Percentiles rank a stretch among this genome's conserved stretches.
Conservation (phyloP, 768 basidiomycete genomes). For the Trametes meyenii region DNA sequence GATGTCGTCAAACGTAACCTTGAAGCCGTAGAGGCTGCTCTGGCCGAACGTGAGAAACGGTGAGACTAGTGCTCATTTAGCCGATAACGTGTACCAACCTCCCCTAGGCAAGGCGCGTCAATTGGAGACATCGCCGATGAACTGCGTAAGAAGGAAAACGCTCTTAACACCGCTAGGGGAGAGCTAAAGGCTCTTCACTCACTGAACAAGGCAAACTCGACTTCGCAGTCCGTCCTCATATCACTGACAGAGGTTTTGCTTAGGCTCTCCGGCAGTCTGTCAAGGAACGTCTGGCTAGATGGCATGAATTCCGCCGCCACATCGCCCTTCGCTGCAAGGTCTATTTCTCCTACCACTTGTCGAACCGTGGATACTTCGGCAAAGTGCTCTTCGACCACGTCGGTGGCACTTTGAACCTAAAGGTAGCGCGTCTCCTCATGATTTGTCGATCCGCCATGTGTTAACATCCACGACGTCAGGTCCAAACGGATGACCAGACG, state of each 20-base stretch:
- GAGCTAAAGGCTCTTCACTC: slow-evolving; percentile 65
- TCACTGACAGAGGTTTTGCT: not conserved
- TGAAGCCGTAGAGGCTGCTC: slow-evolving; percentile 61
- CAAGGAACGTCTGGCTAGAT: slow-evolving; percentile 63
- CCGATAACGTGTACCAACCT: not conserved
- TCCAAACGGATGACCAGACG: slow-evolving; percentile 82
- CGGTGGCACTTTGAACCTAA: slow-evolving; percentile 62
- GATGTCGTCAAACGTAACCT: slow-evolving; percentile 62
- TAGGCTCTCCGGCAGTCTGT: slow-evolving; percentile 74
- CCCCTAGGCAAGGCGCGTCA: slow-evolving; percentile 67
- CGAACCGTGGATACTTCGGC: slow-evolving; percentile 86
- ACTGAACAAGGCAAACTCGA: slow-evolving; percentile 60
- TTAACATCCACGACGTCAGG: slow-evolving; percentile 40
- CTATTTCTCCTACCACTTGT: slow-evolving; percentile 80
- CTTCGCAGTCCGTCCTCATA: not conserved
- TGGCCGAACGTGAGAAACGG: slow-evolving; percentile 70
- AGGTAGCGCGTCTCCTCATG: slow-evolving; percentile 40
- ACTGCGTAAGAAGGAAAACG: slow-evolving; percentile 63
- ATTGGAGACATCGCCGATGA: slow-evolving; percentile 78
- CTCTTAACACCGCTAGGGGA: slow-evolving; percentile 58
- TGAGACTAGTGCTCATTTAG: slow-evolving; percentile 32
- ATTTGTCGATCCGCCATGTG: not conserved
- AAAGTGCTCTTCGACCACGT: slow-evolving; percentile 87
- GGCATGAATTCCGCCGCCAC: slow-evolving; percentile 87
- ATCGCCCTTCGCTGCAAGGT: slow-evolving; percentile 88